Conservation (phyloP, 441 rosid species). For the Geranium incanum region DNA sequence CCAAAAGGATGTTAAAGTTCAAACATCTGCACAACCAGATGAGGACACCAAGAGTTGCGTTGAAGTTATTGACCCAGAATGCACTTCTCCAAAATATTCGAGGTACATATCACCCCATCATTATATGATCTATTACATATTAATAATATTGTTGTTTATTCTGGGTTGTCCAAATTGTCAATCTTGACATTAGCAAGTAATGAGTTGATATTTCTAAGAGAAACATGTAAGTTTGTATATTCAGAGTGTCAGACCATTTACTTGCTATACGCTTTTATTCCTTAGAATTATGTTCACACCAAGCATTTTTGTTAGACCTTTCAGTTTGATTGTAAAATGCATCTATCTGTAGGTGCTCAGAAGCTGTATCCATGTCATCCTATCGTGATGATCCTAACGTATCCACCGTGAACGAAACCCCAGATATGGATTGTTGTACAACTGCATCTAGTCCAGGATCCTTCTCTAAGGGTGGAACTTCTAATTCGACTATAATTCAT, state of each 20-base stretch:
- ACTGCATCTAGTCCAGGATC: conserved; percentile 43
- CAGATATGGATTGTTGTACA: conserved; percentile 28
- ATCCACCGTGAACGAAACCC: conserved; percentile 51
- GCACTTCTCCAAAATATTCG: conserved; percentile 35
- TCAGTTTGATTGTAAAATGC: conserved; percentile 10
- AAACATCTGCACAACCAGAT: conserved; percentile 29
- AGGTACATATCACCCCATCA: conserved; percentile 42
- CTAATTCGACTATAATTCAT: conserved; percentile 43
- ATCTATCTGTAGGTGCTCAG: conserved; percentile 44
- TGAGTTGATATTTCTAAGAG: neutral
- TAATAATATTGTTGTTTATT: neutral
- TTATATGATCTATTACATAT: conserved; percentile 10
- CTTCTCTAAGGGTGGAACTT: conserved; percentile 41
- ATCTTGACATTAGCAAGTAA: neutral
- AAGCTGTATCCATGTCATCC: conserved; percentile 29
- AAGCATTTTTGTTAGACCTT: neutral
- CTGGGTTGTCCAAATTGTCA: neutral
- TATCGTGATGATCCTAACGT: conserved; percentile 50
- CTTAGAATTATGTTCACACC: conserved; percentile 5
- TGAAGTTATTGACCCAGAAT: conserved; percentile 50
- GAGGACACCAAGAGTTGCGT: conserved; percentile 26
- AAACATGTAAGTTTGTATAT: neutral
- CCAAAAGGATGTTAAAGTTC: conserved; percentile 30
- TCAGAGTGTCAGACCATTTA: neutral
- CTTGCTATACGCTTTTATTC: conserved; percentile 11